A percentile compares a stretch with the other conserved stretches of the same genome.
Evolutionary conservation across 2,329 filamentous ascomycete species (phyloP).

Genomic region (Elsinoe ampelina): DNA sequence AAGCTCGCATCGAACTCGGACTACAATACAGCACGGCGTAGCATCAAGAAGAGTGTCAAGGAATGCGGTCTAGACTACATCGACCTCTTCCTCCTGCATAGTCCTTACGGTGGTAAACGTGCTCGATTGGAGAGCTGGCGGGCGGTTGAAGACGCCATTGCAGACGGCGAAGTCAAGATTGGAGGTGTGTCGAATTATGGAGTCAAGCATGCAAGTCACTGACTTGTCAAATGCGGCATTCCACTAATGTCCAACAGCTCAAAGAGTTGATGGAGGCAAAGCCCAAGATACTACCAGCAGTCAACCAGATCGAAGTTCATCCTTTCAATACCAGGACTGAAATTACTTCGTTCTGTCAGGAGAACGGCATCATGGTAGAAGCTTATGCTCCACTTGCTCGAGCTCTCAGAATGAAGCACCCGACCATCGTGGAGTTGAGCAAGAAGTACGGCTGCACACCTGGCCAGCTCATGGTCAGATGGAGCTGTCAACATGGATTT

Average conservation of each 20-base stretch:
- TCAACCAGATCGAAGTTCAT: conserved; percentile 77
- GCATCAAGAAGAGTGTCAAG: conserved; percentile 56
- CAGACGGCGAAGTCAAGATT: conserved; percentile 59
- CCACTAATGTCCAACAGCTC: conserved; percentile 38
- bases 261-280: conserved; percentile 58
- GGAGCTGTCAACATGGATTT: conserved; percentile 66
- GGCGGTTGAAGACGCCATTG: conserved; percentile 66
- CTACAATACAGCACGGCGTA: conserved; percentile 58
- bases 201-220: conserved; percentile 50
- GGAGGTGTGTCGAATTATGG: conserved; percentile 75
- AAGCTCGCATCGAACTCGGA: conserved; percentile 61
- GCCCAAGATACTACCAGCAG: conserved; percentile 53
- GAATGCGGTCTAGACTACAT: conserved; percentile 63
- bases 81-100: conserved; percentile 71
- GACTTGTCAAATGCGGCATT: background rate
- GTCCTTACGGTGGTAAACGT: conserved; percentile 63
- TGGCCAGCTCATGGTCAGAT: conserved; percentile 67
- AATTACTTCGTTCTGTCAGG: conserved; percentile 57
- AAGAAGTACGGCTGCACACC: conserved; percentile 61
- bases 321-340: conserved; percentile 67
- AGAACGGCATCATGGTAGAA: conserved; percentile 60
- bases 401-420: conserved; percentile 60
- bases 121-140: conserved; percentile 64
- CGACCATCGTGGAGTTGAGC: conserved; percentile 51
- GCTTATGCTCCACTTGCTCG: conserved; percentile 72